Evolutionary conservation across 2,329 filamentous ascomycete genomes (phyloP), one percentile per base, ranked within the genome.

Genomic region (Colletotrichum chrysophilum): DNA sequence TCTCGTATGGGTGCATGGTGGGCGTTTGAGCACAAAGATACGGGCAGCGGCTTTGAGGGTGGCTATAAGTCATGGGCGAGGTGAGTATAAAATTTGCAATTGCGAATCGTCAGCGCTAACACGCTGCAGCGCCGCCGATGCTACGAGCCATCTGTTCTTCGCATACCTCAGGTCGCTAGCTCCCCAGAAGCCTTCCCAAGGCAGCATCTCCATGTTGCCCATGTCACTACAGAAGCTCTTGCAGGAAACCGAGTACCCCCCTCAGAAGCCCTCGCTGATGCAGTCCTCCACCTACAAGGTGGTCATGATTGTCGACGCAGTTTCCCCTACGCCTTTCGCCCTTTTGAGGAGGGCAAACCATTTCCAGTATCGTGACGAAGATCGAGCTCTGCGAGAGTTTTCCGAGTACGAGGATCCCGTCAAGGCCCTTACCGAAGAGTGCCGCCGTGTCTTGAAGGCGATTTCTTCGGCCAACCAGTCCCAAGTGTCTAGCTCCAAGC

Each of bases 1-100:
- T 98, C 97, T 12, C 92, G 97, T 79, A 95, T 98, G 90, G 97
- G 96, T 55, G 96, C 96, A 61, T 99, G 97, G 97, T 99, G 97
- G 97, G 96, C 96, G 1, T 99, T 99, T 83, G 96, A 98, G 81
- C 95, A 97, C 79, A 91, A 89, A 62, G 96, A 98, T 82, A 93
- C 93, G 8, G 94, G 94, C 56, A 96, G 94, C 82, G 97, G 97
- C 18, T 99, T 99, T 80, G 97, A 98, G 79, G 95, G 95, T 55
- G 96, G 96, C 70, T 99, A 99, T 85, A 95, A 94, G 82, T 92
- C 92, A 60, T 99, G 97, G 96, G 88, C 93, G 79, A 93, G 88
- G 94, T 96, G 87, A 85, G 91, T 82, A 52, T 52, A 13, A 55
- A 66, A 16, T 55, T 9, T 21, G 9, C 21, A 30, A 26, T 9